These are phyloP conservation scores for Inga leiocalycina DNA, from an alignment of 306 rosid genomes.

Conservation along the genomic window DNA sequence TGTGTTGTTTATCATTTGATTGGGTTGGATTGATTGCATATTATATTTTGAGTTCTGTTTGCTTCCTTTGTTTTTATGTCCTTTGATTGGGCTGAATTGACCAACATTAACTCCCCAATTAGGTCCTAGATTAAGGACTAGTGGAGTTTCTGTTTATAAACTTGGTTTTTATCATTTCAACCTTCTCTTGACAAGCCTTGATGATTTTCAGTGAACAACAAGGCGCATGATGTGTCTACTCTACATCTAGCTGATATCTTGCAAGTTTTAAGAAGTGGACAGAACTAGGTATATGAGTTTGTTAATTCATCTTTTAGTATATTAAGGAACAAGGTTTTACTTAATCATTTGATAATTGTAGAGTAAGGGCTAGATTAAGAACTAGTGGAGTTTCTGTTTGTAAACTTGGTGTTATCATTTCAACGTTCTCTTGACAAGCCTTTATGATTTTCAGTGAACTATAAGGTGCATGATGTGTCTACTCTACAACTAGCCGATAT, in stretches of 20 bases:
- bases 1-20: too few relatives aligned
- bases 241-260: conserved; percentile 59
- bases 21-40: too few relatives aligned
- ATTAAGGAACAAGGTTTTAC: background rate
- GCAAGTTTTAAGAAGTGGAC: conserved; percentile 83
- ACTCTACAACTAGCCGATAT: conserved; percentile 58
- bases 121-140: too few relatives aligned
- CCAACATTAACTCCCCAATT: too few relatives aligned
- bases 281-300: conserved; percentile 50
- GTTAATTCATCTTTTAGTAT: background rate
- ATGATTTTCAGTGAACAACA: conserved; percentile 67
- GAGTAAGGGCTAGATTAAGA: background rate
- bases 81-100: too few relatives aligned
- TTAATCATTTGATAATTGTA: background rate
- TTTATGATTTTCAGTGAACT: conserved; percentile 60
- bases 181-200: background rate
- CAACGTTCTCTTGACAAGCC: background rate
- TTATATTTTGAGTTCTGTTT: too few relatives aligned
- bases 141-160: too few relatives aligned
- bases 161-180: background rate
- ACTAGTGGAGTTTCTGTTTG: too few relatives aligned
- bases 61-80: too few relatives aligned
- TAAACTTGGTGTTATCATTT: background rate
- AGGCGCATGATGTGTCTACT: conserved; percentile 65
- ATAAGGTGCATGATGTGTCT: conserved; percentile 71